A percentile compares a stretch with the other conserved stretches of the same genome.
These are phyloP conservation scores for Aureobasidium mangrovei DNA, from an alignment of 2,329 filamentous ascomycete genomes.

Conservation along the genomic window DNA sequence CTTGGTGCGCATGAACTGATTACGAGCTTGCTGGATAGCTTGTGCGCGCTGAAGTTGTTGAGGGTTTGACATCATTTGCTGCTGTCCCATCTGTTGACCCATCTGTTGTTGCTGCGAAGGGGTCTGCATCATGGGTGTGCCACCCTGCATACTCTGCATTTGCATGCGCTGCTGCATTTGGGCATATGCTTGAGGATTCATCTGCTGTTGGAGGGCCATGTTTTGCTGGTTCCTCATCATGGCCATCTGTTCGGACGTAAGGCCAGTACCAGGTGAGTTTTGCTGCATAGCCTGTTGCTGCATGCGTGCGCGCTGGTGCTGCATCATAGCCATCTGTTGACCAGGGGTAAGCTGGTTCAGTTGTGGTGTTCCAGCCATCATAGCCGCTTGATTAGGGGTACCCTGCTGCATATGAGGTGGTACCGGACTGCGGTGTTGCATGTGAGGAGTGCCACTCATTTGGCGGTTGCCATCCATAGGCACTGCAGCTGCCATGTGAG, in stretches of 20 bases:
- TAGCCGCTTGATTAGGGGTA: slow-evolving; percentile 21
- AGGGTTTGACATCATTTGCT: slow-evolving; percentile 13
- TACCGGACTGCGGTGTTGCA: slow-evolving; percentile 26
- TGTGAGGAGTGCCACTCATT: slow-evolving; percentile 30
- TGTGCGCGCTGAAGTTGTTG: slow-evolving; percentile 3
- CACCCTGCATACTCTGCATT: slow-evolving; percentile 14
- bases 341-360: slow-evolving; percentile 18
- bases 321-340: slow-evolving; percentile 21
- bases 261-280: slow-evolving; percentile 19
- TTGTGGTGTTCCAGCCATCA: slow-evolving; percentile 21
- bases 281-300: slow-evolving; percentile 24
- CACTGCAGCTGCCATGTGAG: slow-evolving; percentile 27
- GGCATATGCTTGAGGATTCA: slow-evolving; percentile 18
- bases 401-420: slow-evolving; percentile 22
- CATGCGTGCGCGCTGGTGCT: slow-evolving; percentile 23
- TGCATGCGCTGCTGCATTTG: slow-evolving; percentile 18
- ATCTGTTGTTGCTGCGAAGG: slow-evolving; percentile 20
- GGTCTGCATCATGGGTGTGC: slow-evolving; percentile 11
- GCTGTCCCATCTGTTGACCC: slow-evolving; percentile 20
- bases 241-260: slow-evolving; percentile 22
- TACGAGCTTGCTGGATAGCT: slow-evolving; percentile 4
- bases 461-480: slow-evolving; percentile 24
- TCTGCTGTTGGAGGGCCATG: slow-evolving; percentile 17
- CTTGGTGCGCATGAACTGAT: slow-evolving; percentile 3
- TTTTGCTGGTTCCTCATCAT: slow-evolving; percentile 22